Evolutionary conservation across 805 yeast genomes (phyloP).

Genomic region (Wickerhamiella occidentalis): DNA sequence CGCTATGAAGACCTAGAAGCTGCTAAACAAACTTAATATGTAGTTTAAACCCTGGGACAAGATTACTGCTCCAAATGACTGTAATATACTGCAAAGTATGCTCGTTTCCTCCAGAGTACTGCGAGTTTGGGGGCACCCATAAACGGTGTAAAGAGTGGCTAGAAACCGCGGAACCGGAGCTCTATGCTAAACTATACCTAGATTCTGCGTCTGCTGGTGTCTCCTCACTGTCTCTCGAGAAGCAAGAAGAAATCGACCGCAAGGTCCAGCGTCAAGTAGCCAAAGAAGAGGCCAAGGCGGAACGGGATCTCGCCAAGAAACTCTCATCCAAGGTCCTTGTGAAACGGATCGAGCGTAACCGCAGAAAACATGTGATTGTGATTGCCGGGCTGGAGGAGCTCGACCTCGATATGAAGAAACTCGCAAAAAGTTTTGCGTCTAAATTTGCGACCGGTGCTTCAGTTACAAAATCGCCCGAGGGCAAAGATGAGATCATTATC

Average conservation of each 20-base stretch:
- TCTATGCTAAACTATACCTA: slow-evolving; percentile 49
- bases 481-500: slow-evolving; percentile 79
- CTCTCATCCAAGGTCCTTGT: slow-evolving; percentile 69
- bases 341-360: slow-evolving; percentile 81
- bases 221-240: slow-evolving; percentile 47
- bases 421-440: slow-evolving; percentile 83
- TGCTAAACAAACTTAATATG: background rate
- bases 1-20: background rate
- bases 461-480: slow-evolving; percentile 78
- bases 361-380: slow-evolving; percentile 76
- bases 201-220: slow-evolving; percentile 12
- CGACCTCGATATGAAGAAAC: slow-evolving; percentile 77
- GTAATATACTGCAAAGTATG: slow-evolving; percentile 14
- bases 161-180: slow-evolving; percentile 41
- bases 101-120: slow-evolving; percentile 36
- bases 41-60: background rate
- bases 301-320: slow-evolving; percentile 68
- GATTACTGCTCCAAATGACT: background rate
- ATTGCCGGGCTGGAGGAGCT: slow-evolving; percentile 81
- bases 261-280: slow-evolving; percentile 76
- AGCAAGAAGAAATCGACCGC: slow-evolving; percentile 69
- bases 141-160: slow-evolving; percentile 82
- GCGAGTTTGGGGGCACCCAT: slow-evolving; percentile 77
- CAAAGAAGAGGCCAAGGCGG: slow-evolving; percentile 55
- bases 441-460: slow-evolving; percentile 95